Conservation (phyloP, 106 monocot genomes). For the Dendrobium chrysotoxum region DNA sequence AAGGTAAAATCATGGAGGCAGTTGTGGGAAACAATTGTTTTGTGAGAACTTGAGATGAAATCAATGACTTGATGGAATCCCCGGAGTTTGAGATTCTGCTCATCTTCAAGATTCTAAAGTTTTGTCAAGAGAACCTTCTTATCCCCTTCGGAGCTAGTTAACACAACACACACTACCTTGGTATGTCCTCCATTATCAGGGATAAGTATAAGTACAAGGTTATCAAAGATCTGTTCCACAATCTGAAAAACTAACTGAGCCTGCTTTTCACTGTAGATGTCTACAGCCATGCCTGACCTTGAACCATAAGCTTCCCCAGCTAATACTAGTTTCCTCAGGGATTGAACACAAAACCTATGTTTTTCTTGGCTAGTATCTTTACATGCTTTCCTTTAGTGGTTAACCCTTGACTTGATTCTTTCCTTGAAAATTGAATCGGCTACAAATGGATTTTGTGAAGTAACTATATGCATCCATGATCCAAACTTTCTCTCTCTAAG, state of each 20-base stretch:
- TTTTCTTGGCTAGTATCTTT: slow-evolving; percentile 26
- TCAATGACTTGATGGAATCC: slow-evolving; percentile 70
- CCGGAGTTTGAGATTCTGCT: slow-evolving; percentile 54
- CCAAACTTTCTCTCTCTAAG: slow-evolving; percentile 33
- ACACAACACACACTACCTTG: slow-evolving; percentile 48
- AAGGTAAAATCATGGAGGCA: no score
- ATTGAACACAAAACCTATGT: slow-evolving; percentile 44
- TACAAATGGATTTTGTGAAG: slow-evolving; percentile 21
- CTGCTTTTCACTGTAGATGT: slow-evolving; percentile 73
- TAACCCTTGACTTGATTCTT: slow-evolving; percentile 66
- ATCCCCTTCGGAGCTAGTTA: slow-evolving; percentile 66
- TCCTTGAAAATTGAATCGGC: slow-evolving; percentile 74
- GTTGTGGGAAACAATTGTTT: no score
- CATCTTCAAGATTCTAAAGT: slow-evolving; percentile 55
- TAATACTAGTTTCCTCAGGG: slow-evolving; percentile 63
- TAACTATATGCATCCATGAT: slow-evolving; percentile 6
- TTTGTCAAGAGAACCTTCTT: slow-evolving; percentile 76
- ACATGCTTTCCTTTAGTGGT: slow-evolving; percentile 49
- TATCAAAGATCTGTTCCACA: no score
- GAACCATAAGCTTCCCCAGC: slow-evolving; percentile 63
- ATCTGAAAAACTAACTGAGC: slow-evolving; percentile 13
- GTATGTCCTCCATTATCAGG: slow-evolving; percentile 18
- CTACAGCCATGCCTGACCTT: slow-evolving; percentile 71
- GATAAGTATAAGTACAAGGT: no score
- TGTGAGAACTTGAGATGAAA: no score